Percentiles rank a stretch among this genome's conserved stretches.
phyloP scores from a whole-genome alignment of 768 basidiomycete species.

The Collybia mongolica region DNA sequence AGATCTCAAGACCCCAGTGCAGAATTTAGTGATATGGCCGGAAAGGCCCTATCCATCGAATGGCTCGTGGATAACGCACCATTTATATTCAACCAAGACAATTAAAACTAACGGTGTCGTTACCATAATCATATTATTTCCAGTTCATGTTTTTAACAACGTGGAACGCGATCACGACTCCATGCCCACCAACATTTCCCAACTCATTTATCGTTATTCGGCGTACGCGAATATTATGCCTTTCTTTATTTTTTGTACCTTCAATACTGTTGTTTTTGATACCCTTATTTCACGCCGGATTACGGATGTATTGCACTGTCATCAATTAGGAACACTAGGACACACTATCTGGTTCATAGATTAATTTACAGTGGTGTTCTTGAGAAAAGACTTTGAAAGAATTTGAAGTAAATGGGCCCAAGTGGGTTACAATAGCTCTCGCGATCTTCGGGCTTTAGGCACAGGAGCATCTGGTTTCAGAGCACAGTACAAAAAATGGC shows the following conservation, averaged over 20 bases:
- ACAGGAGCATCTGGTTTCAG: slow-evolving; percentile 59
- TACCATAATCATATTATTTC: slow-evolving; percentile 12
- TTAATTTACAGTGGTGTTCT: no score
- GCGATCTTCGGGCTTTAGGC: slow-evolving; percentile 36
- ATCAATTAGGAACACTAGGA: slow-evolving; percentile 6
- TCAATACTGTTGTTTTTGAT: slow-evolving; percentile 3
- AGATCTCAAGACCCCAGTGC: slow-evolving; percentile 80
- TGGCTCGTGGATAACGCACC: slow-evolving; percentile 93
- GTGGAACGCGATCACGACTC: background rate
- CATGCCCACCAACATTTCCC: background rate
- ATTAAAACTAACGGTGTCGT: slow-evolving; percentile 12
- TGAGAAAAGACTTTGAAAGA: no score
- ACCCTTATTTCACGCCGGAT: slow-evolving; percentile 13
- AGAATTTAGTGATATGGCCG: slow-evolving; percentile 98
- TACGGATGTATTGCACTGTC: slow-evolving; percentile 13
- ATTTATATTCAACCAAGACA: slow-evolving; percentile 39
- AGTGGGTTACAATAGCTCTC: slow-evolving; percentile 13
- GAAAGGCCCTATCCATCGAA: slow-evolving; percentile 89
- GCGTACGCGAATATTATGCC: no score
- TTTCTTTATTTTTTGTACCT: slow-evolving; percentile 1
- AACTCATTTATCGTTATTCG: no score
- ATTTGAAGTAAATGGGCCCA: no score
- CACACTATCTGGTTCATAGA: background rate
- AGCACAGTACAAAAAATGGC: slow-evolving; percentile 83
- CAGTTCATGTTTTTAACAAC: slow-evolving; percentile 16